Evolutionary conservation across 331 rosid species (phyloP).

Genomic region (Quercus tomentella): DNA sequence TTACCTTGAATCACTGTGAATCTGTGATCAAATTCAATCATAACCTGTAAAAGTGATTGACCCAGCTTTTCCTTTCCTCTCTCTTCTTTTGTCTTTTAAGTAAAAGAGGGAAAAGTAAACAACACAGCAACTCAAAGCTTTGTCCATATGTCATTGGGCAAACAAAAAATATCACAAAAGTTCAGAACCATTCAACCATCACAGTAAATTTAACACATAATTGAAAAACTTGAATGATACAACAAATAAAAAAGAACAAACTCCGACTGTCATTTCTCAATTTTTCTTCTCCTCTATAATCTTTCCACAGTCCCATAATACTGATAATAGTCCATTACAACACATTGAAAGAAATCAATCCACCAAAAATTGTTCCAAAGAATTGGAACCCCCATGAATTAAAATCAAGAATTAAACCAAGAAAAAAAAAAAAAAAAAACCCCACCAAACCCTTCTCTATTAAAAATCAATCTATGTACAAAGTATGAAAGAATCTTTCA

Average conservation of each 20-base stretch:
- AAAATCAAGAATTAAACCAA: slow-evolving; percentile 21
- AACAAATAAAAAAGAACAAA: slow-evolving; percentile 16
- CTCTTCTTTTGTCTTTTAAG: background rate
- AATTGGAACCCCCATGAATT: slow-evolving; percentile 24
- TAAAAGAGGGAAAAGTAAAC: background rate
- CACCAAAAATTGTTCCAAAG: slow-evolving; percentile 53
- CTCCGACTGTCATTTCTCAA: slow-evolving; percentile 10
- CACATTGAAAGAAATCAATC: slow-evolving; percentile 19
- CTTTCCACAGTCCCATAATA: slow-evolving; percentile 32
- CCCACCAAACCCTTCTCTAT: slow-evolving; percentile 1
- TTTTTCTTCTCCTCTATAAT: slow-evolving; percentile 10
- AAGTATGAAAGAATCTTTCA: slow-evolving; percentile 28
- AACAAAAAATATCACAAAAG: background rate
- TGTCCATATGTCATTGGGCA: background rate
- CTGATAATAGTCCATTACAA: background rate
- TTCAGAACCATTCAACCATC: background rate
- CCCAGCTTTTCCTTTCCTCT: background rate
- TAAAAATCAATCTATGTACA: slow-evolving; percentile 43
- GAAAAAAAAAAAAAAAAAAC: background rate
- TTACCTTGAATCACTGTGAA: slow-evolving; percentile 13
- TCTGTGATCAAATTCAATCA: slow-evolving; percentile 34
- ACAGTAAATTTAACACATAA: background rate
- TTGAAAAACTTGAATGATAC: background rate
- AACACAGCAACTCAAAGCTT: background rate
- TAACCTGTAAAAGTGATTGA: slow-evolving; percentile 11